These are phyloP conservation scores for Naganishia sp. DNA, from an alignment of 1,284 basidiomycete species.

Conservation along the genomic window DNA sequence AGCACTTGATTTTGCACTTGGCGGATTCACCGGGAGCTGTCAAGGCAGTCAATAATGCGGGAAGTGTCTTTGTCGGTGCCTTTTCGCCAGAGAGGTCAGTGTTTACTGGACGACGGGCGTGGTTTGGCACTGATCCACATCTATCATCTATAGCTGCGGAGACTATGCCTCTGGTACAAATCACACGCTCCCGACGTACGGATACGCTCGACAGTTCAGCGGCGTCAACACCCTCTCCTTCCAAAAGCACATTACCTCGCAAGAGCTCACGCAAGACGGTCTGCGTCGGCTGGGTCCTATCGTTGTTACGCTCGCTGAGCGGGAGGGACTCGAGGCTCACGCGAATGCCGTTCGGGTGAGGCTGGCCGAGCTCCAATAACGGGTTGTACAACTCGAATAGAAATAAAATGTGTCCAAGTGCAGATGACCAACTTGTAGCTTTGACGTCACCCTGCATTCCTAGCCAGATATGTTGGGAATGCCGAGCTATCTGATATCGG, in stretches of 20 bases:
- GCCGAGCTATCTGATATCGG: too few species aligned
- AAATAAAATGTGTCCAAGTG: too few species aligned
- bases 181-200: slow-evolving; percentile 92
- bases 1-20: slow-evolving; percentile 90
- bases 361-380: slow-evolving; percentile 36
- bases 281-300: slow-evolving; percentile 79
- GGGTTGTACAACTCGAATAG: background rate
- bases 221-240: slow-evolving; percentile 97
- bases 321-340: slow-evolving; percentile 93
- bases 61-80: slow-evolving; percentile 92
- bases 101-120: too few species aligned
- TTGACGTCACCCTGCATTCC: too few species aligned
- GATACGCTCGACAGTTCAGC: slow-evolving; percentile 95
- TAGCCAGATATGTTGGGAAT: too few species aligned
- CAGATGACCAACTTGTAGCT: too few species aligned
- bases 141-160: slow-evolving; percentile 67
- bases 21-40: slow-evolving; percentile 69
- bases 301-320: slow-evolving; percentile 87
- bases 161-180: slow-evolving; percentile 99
- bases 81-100: slow-evolving; percentile 89
- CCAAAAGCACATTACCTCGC: slow-evolving; percentile 98
- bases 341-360: slow-evolving; percentile 61
- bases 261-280: slow-evolving; percentile 81
- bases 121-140: background rate
- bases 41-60: slow-evolving; percentile 77